Evolutionary conservation across 192 early-diverging fungal genomes (phyloP).

Genomic region (Rhizophlyctis rosea): DNA sequence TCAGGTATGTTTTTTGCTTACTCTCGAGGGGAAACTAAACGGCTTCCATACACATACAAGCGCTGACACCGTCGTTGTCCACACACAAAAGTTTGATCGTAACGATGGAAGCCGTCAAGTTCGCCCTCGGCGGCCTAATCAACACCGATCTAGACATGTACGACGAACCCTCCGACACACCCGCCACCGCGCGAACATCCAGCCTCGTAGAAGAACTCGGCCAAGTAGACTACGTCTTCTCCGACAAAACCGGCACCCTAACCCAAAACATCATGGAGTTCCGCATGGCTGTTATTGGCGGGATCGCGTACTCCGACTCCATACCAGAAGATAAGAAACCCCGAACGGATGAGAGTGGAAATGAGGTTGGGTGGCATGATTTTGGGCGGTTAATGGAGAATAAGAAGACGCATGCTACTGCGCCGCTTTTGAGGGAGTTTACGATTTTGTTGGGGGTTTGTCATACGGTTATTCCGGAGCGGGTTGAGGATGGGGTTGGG

Average conservation of each 20-base stretch:
- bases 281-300: conserved; percentile 86
- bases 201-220: conserved; percentile 95
- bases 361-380: conserved; percentile 41
- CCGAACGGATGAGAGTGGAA: conserved; percentile 14
- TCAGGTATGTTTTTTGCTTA: too few species aligned
- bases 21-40: too few species aligned
- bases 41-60: too few species aligned
- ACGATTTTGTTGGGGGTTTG: conserved; percentile 86
- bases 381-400: conserved; percentile 35
- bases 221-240: conserved; percentile 95
- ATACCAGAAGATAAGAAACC: conserved; percentile 41
- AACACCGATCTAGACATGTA: conserved; percentile 89
- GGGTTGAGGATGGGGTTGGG: conserved; percentile 54
- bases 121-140: conserved; percentile 82
- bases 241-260: conserved; percentile 95
- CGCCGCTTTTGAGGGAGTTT: conserved; percentile 73
- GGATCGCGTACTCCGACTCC: conserved; percentile 65
- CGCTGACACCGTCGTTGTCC: too few species aligned
- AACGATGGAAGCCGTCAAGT: conserved; percentile 98
- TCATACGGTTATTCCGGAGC: conserved; percentile 91
- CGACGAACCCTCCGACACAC: conserved; percentile 54
- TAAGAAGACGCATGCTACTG: conserved; percentile 12
- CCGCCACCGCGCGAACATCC: conserved; percentile 75
- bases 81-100: conserved; percentile 99
- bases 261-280: conserved; percentile 98